Evolutionary conservation across 2,329 filamentous ascomycete genomes (phyloP), one percentile per base, ranked within the genome.

Genomic region (Chaetomium olivaceum): DNA sequence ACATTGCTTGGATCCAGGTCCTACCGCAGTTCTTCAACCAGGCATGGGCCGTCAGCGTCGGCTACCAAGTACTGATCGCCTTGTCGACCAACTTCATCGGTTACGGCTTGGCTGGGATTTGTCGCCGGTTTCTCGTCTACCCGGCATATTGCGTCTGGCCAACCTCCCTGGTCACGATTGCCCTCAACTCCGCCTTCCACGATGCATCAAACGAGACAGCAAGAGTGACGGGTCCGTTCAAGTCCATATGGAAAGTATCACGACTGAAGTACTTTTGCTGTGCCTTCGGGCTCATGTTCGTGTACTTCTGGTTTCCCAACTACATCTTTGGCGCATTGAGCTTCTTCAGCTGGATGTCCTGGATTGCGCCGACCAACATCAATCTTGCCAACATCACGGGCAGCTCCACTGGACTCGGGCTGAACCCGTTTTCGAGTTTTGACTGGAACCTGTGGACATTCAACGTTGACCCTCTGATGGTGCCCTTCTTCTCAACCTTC

Each of bases 71-170:
- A 19, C 71, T 82, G 14, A 78, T 85, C 43, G 79, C 77, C 0
- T 73, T 86, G 9, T 80, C 80, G 0, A 84, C 82, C 39, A 83
- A 85, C 71, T 82, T 84, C 57, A 81, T 86, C 36, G 84, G 84
- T 21, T 86, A 85, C 62, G 84, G 84, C 0, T 75, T 86, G 48
- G 83, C 84, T 9, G 84, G 84, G 16, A 57, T 84, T 14, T 69
- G 64, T 33, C 72, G 78, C 16, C 74, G 77, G 7, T 80, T 80
- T 66, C 73, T 76, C 19, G 77, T 80, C 14, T 79, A 78, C 50
- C 78, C 78, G 0, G 69, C 77, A 56, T 76, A 75, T 62, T 75
- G 75, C 19, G 67, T 82, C 4, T 83, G 80, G 80, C 81, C 81
- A 0, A 76, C 76, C 1, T 75, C 78, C 3, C 69, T 82, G 31